Evolutionary conservation across 257 asterid genomes (phyloP).

Genomic region (Solanum dulcamara): DNA sequence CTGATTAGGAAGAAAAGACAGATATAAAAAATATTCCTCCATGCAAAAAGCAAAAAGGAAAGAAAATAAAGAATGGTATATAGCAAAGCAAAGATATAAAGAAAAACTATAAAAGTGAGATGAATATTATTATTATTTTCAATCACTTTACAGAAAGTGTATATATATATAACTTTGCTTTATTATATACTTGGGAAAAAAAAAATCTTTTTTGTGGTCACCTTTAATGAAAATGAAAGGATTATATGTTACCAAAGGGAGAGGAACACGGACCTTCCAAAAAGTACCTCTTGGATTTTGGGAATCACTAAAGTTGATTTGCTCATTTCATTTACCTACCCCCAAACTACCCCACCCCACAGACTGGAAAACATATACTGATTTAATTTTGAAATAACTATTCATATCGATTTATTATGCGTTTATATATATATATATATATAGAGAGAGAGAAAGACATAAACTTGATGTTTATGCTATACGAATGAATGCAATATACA

Average conservation of each 20-base stretch:
- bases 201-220: conserved; percentile 16
- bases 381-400: too few species aligned
- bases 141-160: conserved; percentile 58
- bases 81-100: neutral
- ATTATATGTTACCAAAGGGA: conserved; percentile 15
- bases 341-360: neutral
- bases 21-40: conserved; percentile 35
- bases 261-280: conserved; percentile 27
- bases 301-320: conserved; percentile 37
- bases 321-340: neutral
- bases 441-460: too few species aligned
- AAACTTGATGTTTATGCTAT: too few species aligned
- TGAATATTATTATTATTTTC: conserved; percentile 13
- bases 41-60: conserved; percentile 20
- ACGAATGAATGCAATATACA: too few species aligned
- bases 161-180: conserved; percentile 20
- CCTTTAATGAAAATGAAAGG: conserved; percentile 40
- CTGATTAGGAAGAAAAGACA: conserved; percentile 29
- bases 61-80: neutral
- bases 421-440: too few species aligned
- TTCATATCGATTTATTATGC: too few species aligned
- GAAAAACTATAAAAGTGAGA: neutral
- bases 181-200: neutral
- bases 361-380: too few species aligned
- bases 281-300: conserved; percentile 28